Evolutionary conservation across 192 early-diverging fungal genomes (phyloP).

Genomic region (Backusella parvicylindrica): DNA sequence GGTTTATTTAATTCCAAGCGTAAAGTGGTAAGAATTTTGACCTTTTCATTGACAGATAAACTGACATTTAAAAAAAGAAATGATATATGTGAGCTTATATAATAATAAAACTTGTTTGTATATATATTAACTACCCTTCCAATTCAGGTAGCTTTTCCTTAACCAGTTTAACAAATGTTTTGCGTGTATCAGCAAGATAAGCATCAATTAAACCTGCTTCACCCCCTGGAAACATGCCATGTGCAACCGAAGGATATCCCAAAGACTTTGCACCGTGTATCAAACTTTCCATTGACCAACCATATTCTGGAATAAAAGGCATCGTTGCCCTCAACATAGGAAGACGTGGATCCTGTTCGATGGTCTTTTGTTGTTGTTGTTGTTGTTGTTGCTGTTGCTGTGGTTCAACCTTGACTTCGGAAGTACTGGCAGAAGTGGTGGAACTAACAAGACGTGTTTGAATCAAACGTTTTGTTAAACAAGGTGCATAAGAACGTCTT

Average conservation of each 20-base stretch:
- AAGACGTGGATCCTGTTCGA: not conserved
- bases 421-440: not conserved
- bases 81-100: not conserved
- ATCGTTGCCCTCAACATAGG: constrained; percentile 58
- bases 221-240: constrained; percentile 65
- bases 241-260: constrained; percentile 68
- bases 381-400: not conserved
- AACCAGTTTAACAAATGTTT: constrained; percentile 41
- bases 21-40: constrained; percentile 56
- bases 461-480: not conserved
- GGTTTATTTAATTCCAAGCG: constrained; percentile 73
- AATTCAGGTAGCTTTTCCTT: constrained; percentile 55
- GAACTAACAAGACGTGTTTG: not conserved
- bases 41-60: constrained; percentile 46
- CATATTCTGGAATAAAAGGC: constrained; percentile 60
- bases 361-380: not conserved
- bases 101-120: too few relatives aligned
- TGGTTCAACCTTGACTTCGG: not conserved
- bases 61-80: constrained; percentile 14
- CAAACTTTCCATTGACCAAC: constrained; percentile 74
- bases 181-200: constrained; percentile 66
- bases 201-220: constrained; percentile 68
- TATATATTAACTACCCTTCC: constrained; percentile 38
- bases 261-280: constrained; percentile 58
- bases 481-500: not conserved